Conservation (phyloP, 2,329 filamentous ascomycete species). For the Beauveria australis region DNA sequence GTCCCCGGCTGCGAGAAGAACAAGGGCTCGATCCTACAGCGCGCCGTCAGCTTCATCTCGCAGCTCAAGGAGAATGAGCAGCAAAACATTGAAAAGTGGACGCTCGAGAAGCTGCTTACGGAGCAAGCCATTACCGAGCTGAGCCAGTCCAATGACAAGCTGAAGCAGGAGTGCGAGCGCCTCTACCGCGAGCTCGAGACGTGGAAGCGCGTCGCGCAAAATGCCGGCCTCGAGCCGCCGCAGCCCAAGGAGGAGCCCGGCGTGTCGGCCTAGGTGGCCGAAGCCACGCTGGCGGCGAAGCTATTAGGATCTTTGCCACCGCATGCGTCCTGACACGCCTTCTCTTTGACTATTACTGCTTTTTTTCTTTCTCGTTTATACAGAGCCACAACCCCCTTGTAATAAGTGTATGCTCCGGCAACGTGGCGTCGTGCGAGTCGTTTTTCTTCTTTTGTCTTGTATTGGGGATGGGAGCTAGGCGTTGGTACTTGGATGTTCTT, state of each 20-base stretch:
- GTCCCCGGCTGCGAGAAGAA: slow-evolving; percentile 98
- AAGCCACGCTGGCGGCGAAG: not conserved
- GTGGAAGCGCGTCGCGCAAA: slow-evolving; percentile 65
- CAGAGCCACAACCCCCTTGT: not conserved
- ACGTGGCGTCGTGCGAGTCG: not conserved
- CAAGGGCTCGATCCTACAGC: slow-evolving; percentile 91
- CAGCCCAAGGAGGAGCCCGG: slow-evolving; percentile 30
- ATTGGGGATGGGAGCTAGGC: not conserved
- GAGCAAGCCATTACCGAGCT: slow-evolving; percentile 86
- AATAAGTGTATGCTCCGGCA: not conserved
- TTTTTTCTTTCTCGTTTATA: not conserved
- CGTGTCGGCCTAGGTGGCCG: slow-evolving; percentile 10
- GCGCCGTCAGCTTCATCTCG: slow-evolving; percentile 87
- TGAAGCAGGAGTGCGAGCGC: slow-evolving; percentile 71
- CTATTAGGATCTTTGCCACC: not conserved
- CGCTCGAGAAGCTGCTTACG: slow-evolving; percentile 79
- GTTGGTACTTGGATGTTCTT: not conserved
- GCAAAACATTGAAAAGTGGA: slow-evolving; percentile 92
- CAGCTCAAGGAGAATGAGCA: slow-evolving; percentile 92
- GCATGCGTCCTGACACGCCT: not conserved
- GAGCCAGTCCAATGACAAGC: slow-evolving; percentile 77
- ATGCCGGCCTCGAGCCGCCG: slow-evolving; percentile 43
- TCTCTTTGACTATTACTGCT: not conserved
- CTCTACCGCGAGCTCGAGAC: slow-evolving; percentile 70
- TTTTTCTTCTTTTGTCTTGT: not conserved